Conservation (phyloP, 495 filamentous ascomycete genomes). For the Ramalina intermedia region DNA sequence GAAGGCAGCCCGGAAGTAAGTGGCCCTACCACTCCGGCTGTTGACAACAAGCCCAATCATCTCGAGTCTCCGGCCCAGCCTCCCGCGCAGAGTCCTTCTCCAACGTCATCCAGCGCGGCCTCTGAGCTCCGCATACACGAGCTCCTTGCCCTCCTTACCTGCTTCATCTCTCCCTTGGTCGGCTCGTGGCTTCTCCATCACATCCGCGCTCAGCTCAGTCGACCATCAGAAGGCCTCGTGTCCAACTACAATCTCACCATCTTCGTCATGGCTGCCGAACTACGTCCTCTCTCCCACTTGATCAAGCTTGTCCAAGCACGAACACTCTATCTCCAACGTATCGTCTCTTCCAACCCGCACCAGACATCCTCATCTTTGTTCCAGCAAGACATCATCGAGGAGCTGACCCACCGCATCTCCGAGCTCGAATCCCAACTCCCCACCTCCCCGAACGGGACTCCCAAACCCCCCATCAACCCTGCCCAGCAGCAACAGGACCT, state of each 20-base stretch:
- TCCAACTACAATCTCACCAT: slow-evolving; percentile 91
- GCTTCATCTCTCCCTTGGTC: slow-evolving; percentile 64
- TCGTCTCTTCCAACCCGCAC: slow-evolving; percentile 42
- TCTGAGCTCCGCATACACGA: slow-evolving; percentile 64
- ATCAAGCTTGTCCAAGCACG: slow-evolving; percentile 65
- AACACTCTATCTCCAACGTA: slow-evolving; percentile 69
- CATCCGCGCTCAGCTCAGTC: slow-evolving; percentile 59
- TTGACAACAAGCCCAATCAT: slow-evolving; percentile 1
- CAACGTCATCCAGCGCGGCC: slow-evolving; percentile 22
- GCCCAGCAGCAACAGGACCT: slow-evolving; percentile 30
- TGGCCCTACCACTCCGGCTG: not conserved
- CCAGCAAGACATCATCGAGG: slow-evolving; percentile 33
- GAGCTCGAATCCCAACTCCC: slow-evolving; percentile 51
- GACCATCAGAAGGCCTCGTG: slow-evolving; percentile 72
- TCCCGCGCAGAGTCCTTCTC: slow-evolving; percentile 5
- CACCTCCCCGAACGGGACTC: slow-evolving; percentile 14
- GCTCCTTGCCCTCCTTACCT: slow-evolving; percentile 53
- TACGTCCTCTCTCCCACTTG: slow-evolving; percentile 66
- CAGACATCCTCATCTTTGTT: slow-evolving; percentile 23
- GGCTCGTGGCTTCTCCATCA: slow-evolving; percentile 68
- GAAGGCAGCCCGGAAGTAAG: slow-evolving; percentile 22
- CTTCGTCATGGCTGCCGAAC: slow-evolving; percentile 76
- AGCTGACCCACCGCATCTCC: slow-evolving; percentile 48
- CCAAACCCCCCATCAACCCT: slow-evolving; percentile 16
- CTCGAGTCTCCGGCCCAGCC: slow-evolving; percentile 5